Evolutionary conservation across 768 basidiomycete species (phyloP), one percentile per base, ranked within the genome.

Genomic region (Xerocomus brunneocitrinus): DNA sequence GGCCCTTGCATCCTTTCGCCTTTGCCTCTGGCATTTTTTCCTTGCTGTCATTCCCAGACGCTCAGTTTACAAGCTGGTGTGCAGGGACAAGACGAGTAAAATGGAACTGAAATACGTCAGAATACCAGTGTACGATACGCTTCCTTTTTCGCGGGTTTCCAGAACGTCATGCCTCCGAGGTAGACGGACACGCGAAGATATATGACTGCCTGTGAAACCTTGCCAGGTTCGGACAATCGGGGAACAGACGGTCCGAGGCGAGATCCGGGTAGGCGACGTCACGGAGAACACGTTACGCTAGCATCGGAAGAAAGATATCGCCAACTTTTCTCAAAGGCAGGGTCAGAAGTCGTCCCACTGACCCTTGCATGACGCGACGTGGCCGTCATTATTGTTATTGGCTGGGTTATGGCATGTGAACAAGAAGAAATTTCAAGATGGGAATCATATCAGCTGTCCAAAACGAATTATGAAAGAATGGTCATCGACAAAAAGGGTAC

Each of bases 381-480:
- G 27, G 27, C n/a, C 40, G n/a, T 40, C 22, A 16, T n/a, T 25
- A 24, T 49, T 40, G 45, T 41, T 22, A 39, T 25, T n/a, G 32
- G 45, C 45, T 19, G 16, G 36, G 56, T 19, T 46, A 32, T 27
- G 46, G 50, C 34, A 53, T 39, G 46, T 55, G 36, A 43, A 38
- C 38, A 53, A 45, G 19, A 38, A 46, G 24, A 49, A 39, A 24
- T 40, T 13, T 35, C 30, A 52, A 51, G 50, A 56, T 30, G 52
- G 31, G 8, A 50, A 45, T 36, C 44, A 35, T 19, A 19, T 46
- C 19, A 22, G 55, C 34, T 45, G 58, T 58, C 53, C 56, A 14
- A 46, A 25, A 10, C 25, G 39, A 40, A 51, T 32, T n/a, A 27
- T 30, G 48, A 48, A 41, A 32, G 52, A 34, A 53, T 46, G 32